phyloP scores from a whole-genome alignment of 1,284 basidiomycete genomes.

The Erythrobasidium hasegawianum region DNA sequence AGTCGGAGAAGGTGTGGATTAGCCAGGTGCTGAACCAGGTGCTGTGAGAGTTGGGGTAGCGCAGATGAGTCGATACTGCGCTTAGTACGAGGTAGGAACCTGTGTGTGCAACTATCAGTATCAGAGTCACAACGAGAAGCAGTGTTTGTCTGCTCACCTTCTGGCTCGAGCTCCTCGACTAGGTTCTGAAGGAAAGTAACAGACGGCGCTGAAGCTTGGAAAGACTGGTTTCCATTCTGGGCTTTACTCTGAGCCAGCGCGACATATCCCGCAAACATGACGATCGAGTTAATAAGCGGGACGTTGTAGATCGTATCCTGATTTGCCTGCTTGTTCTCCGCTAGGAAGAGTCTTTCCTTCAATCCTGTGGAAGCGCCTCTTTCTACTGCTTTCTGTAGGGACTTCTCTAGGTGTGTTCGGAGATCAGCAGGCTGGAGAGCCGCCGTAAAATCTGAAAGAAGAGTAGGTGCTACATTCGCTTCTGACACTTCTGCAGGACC shows the following conservation, averaged over 20 bases:
- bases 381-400: slow-evolving; percentile 63
- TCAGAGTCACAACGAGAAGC: too few species aligned
- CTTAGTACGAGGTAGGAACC: slow-evolving; percentile 90
- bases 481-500: slow-evolving; percentile 65
- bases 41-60: slow-evolving; percentile 58
- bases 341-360: slow-evolving; percentile 14
- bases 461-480: slow-evolving; percentile 81
- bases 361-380: slow-evolving; percentile 52
- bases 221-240: slow-evolving; percentile 47
- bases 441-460: slow-evolving; percentile 83
- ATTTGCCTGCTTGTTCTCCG: slow-evolving; percentile 13
- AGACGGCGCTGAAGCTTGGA: slow-evolving; percentile 73
- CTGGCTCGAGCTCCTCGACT: slow-evolving; percentile 75
- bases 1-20: slow-evolving; percentile 76
- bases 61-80: slow-evolving; percentile 85
- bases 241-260: slow-evolving; percentile 52
- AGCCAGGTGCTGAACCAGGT: slow-evolving; percentile 90
- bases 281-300: slow-evolving; percentile 84
- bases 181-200: slow-evolving; percentile 77
- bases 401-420: slow-evolving; percentile 72
- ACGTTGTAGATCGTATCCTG: slow-evolving; percentile 71
- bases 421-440: slow-evolving; percentile 75
- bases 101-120: too few species aligned
- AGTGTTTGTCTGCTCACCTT: slow-evolving; percentile 78
- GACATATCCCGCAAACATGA: slow-evolving; percentile 63